Base-by-base conservation (phyloP, 257 asterid genomes). In the Nicotiana benthamiana region DNA sequence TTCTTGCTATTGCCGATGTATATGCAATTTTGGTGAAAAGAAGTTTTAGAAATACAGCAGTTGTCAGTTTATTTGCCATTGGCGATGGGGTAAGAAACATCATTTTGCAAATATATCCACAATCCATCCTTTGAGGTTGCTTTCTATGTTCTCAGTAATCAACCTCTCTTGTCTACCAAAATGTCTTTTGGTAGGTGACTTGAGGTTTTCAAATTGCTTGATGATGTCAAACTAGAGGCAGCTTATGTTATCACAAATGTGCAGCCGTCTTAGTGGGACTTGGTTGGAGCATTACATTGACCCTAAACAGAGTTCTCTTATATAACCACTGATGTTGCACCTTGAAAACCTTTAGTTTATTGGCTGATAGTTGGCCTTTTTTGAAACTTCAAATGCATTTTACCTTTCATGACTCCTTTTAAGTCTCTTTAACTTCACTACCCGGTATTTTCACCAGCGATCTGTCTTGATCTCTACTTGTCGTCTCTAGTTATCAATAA, bases 1-100 rank as follows among this genome's bases (percentile, higher is more conserved):
- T 86, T 67, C 90, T 94, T 81, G 96, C 97, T 59, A 80, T 93
- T 80, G 86, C 87, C n/a, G 97, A 93, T 75, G 46, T 81, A 30
- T 91, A 94, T 83, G 94, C 96, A 59, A 88, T 94, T 80, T 77
- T 85, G 82, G 97, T 94, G 88, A 88, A 86, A 78, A 90, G 97
- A 77, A 90, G 93, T 80, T 94, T 89, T 84, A 89, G 96, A 84
- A 90, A 87, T 84, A 52, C 81, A 4, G 88, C 88, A 70, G 82
- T 87, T 48, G 85, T 94, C 87, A 82, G 96, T 84, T 79, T 90
- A 79, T 94, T 94, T 51, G 87, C 96, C 83, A 84, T 94, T 75
- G 97, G 97, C 53, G 98, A 94, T 87, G 97, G 94, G 96, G 98
- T 94, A 90, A 90, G 97, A 32, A 77, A 32, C 74, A 76, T 64